These are phyloP conservation scores for Trichophyton equinum DNA, from an alignment of 2,329 filamentous ascomycete genomes.

Conservation along the genomic window DNA sequence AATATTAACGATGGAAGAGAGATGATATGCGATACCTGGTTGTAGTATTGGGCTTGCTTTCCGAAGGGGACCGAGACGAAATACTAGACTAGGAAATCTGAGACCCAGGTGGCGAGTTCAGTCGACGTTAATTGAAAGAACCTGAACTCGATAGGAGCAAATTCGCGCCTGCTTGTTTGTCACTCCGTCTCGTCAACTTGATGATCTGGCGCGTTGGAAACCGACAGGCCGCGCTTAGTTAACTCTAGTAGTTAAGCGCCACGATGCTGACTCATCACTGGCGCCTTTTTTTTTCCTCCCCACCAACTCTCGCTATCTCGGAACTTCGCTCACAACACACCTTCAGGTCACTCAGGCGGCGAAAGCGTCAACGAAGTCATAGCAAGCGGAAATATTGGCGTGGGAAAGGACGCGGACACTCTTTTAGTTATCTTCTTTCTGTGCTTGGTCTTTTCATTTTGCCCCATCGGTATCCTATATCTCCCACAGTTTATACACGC, in stretches of 20 bases:
- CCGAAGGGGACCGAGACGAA: too few species aligned
- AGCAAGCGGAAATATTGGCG: neutral
- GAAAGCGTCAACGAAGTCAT: neutral
- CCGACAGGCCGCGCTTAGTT: neutral
- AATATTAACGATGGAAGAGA: too few species aligned
- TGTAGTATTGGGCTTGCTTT: too few species aligned
- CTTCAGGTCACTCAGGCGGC: neutral
- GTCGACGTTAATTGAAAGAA: neutral
- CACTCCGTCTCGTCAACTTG: neutral
- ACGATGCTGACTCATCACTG: neutral
- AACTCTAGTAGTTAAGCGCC: neutral
- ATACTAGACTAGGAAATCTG: too few species aligned
- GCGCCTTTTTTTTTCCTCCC: neutral
- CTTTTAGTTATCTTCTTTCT: neutral
- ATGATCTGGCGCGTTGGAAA: neutral
- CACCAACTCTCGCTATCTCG: slow-evolving; percentile 1
- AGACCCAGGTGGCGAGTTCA: neutral
- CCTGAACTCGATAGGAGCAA: neutral
- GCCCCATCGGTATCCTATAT: neutral
- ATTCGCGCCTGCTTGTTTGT: too few species aligned
- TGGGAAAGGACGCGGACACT: neutral
- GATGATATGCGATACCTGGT: too few species aligned
- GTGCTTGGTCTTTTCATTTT: neutral
- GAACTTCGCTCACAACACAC: slow-evolving; percentile 4
- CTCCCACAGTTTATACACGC: neutral